Conservation (phyloP, 225 moss, liverwort and hornwort genomes). For the Asterella californica region DNA sequence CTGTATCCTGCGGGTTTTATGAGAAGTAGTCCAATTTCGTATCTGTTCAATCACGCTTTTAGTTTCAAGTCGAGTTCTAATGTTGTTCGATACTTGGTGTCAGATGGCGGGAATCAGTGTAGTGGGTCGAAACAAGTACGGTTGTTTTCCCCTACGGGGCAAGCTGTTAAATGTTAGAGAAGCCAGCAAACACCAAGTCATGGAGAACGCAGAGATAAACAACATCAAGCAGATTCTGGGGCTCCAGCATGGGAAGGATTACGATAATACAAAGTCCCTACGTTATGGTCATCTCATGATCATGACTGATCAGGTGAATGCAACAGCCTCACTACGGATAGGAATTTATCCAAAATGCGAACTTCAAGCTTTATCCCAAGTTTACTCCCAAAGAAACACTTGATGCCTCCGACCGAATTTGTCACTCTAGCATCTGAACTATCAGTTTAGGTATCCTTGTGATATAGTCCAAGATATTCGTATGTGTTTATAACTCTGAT, state of each 20-base stretch:
- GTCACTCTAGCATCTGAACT: not conserved
- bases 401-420: not conserved
- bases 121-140: slow-evolving; percentile 92
- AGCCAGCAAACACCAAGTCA: slow-evolving; percentile 92
- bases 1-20: too few relatives aligned
- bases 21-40: not conserved
- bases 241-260: slow-evolving; percentile 95
- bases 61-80: not conserved
- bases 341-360: too few relatives aligned
- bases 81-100: not conserved
- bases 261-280: slow-evolving; percentile 69
- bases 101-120: slow-evolving; percentile 99
- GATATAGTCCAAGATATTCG: not conserved
- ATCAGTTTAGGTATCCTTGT: not conserved
- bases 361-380: not conserved
- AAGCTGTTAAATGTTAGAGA: slow-evolving; percentile 95
- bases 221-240: slow-evolving; percentile 93
- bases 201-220: slow-evolving; percentile 96
- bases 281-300: slow-evolving; percentile 99
- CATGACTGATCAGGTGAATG: slow-evolving; percentile 92
- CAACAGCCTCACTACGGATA: not conserved
- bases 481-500: not conserved
- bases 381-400: not conserved
- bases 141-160: slow-evolving; percentile 92
- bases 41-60: not conserved